Evolutionary conservation across 1,139 yeast genomes (phyloP).

Genomic region (Magnusiomyces paraingens): DNA sequence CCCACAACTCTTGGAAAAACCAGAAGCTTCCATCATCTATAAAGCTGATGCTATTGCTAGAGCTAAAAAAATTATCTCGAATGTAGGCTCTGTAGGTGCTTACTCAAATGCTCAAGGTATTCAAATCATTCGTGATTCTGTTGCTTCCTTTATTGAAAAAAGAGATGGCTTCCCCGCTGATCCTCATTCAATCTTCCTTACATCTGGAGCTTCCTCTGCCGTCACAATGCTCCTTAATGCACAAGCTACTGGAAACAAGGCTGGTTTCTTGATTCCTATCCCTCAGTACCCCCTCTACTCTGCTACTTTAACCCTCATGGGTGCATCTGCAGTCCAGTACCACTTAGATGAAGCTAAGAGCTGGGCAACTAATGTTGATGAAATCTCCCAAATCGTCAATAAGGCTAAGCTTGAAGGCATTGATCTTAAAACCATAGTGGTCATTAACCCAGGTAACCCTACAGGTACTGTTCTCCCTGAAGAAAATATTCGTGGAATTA

Average conservation of each 20-base stretch:
- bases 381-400: slow-evolving; percentile 51
- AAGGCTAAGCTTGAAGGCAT: slow-evolving; percentile 51
- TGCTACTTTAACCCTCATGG: slow-evolving; percentile 78
- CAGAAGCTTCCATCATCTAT: slow-evolving; percentile 35
- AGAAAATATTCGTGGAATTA: slow-evolving; percentile 60
- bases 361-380: slow-evolving; percentile 77
- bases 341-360: slow-evolving; percentile 68
- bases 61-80: slow-evolving; percentile 52
- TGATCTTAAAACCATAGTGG: slow-evolving; percentile 72
- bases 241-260: slow-evolving; percentile 54
- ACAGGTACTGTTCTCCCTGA: slow-evolving; percentile 76
- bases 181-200: slow-evolving; percentile 69
- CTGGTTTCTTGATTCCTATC: slow-evolving; percentile 90
- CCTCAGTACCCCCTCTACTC: slow-evolving; percentile 97
- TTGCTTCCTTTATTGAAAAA: slow-evolving; percentile 68
- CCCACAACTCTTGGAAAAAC: slow-evolving; percentile 54
- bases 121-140: slow-evolving; percentile 58
- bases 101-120: slow-evolving; percentile 93
- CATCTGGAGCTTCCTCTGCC: slow-evolving; percentile 92
- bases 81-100: slow-evolving; percentile 84
- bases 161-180: slow-evolving; percentile 65
- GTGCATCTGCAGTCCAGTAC: slow-evolving; percentile 82
- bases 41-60: slow-evolving; percentile 70
- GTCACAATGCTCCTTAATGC: slow-evolving; percentile 70
- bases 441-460: slow-evolving; percentile 97